Conservation (phyloP, 169 alveolate genomes). For the Plasmodium reichenowi region DNA sequence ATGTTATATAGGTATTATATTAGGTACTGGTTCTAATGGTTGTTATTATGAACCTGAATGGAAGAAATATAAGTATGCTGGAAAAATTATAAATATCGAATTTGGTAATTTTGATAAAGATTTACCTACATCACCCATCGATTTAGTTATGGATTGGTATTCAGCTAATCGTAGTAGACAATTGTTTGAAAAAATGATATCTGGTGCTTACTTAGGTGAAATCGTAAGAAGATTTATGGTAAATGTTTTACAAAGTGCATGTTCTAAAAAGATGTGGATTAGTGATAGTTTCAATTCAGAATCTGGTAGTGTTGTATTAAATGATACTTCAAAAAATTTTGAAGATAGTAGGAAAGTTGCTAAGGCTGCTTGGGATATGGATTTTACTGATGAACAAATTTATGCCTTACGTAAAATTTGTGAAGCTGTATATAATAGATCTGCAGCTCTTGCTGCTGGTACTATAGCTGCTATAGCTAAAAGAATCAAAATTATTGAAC, state of each 20-base stretch:
- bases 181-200: slow-evolving; percentile 88
- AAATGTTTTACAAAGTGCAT: slow-evolving; percentile 82
- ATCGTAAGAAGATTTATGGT: slow-evolving; percentile 87
- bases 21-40: slow-evolving; percentile 92
- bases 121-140: slow-evolving; percentile 89
- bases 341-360: slow-evolving; percentile 80
- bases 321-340: slow-evolving; percentile 82
- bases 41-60: slow-evolving; percentile 92
- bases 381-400: slow-evolving; percentile 76
- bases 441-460: slow-evolving; percentile 91
- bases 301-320: slow-evolving; percentile 82
- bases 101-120: slow-evolving; percentile 90
- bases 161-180: slow-evolving; percentile 91
- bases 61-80: slow-evolving; percentile 86
- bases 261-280: slow-evolving; percentile 88
- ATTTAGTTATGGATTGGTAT: slow-evolving; percentile 86
- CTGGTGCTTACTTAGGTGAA: slow-evolving; percentile 93
- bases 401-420: slow-evolving; percentile 81
- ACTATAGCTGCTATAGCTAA: slow-evolving; percentile 87
- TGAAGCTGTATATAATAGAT: slow-evolving; percentile 86
- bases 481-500: slow-evolving; percentile 83
- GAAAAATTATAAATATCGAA: slow-evolving; percentile 90
- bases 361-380: slow-evolving; percentile 83
- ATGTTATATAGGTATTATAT: slow-evolving; percentile 88
- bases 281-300: slow-evolving; percentile 82